Conservation (phyloP, 257 asterid species). For the Plectranthus barbatus region DNA sequence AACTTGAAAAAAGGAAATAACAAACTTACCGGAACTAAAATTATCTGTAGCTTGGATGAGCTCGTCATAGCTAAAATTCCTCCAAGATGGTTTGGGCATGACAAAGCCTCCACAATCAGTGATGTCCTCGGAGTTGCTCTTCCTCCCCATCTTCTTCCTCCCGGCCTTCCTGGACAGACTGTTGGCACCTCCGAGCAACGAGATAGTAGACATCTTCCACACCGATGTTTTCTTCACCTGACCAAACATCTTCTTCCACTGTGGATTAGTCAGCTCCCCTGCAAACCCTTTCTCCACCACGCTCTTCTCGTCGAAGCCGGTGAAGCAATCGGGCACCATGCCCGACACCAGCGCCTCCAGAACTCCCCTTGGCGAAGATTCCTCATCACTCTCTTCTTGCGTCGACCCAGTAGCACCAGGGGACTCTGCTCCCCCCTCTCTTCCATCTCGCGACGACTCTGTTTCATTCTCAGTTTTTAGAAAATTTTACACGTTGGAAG, state of each 20-base stretch:
- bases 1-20: not conserved
- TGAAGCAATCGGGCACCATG: constrained; percentile 35
- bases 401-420: not conserved
- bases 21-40: constrained; percentile 45
- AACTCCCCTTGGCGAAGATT: constrained; percentile 66
- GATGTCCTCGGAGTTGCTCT: constrained; percentile 28
- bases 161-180: constrained; percentile 25
- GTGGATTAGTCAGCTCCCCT: constrained; percentile 27
- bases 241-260: constrained; percentile 60
- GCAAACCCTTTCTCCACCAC: constrained; percentile 2
- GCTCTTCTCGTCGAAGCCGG: constrained; percentile 31
- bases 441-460: not conserved
- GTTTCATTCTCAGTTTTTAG: constrained; percentile 7
- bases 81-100: constrained; percentile 78
- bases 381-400: constrained; percentile 25
- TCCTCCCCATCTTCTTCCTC: constrained; percentile 39
- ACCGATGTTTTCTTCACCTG: constrained; percentile 47
- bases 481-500: not conserved
- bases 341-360: constrained; percentile 44
- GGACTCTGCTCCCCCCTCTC: not conserved
- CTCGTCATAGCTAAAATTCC: constrained; percentile 53
- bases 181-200: constrained; percentile 28
- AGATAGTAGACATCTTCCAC: constrained; percentile 34
- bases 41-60: constrained; percentile 64
- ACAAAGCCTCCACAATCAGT: constrained; percentile 46